Base-by-base conservation (phyloP, 2,329 filamentous ascomycete genomes). In the Macroventuria anomochaeta region DNA sequence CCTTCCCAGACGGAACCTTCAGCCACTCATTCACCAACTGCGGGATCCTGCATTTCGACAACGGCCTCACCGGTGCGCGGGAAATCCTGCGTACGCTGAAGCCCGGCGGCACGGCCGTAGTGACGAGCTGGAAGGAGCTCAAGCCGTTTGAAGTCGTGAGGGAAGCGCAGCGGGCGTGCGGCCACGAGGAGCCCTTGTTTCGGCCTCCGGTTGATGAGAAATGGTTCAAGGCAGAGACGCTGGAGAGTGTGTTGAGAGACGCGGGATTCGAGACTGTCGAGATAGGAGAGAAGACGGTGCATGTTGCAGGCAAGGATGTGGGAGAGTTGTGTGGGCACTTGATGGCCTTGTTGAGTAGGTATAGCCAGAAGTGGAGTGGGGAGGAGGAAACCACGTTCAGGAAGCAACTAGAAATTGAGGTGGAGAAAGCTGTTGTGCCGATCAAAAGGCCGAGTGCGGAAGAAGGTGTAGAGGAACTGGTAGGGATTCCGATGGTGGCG, bases 1-100 rank as follows among this genome's bases (percentile, higher is more conserved):
- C 33, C 1, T 59, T 67, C 26, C 42, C 61, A 0, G 70, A 75
- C 39, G 58, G 63, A 2, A 53, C 48, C 3, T 78, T 77, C 53
- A 71, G 68, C 0, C 71, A 76, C 55, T 67, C 62, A 5, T 62
- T 78, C 52, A 78, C 73, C 3, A 77, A 73, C 57, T 66, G 76
- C 38, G 75, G 74, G 3, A 66, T 78, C 25, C 55, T 75, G 17
- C 73, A 74, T 51, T 75, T 73, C 42, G 21, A 52, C 1, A 60
- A 61, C 11, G 72, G 66, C 7, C 68, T 65, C 0, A 58, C 60
- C 2, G 59, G 55, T 2, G 57, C 57, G 2, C 33, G 23, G 0
- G 73, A 77, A 44, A 68, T 77, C 8, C 61, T 63, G 40, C 69
- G 76, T 13, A 77, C 75, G 0, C 67, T 77, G 6, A 58, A 67